phyloP scores from a whole-genome alignment of 352 stramenopile genomes.

The Vaucheria bursata region DNA sequence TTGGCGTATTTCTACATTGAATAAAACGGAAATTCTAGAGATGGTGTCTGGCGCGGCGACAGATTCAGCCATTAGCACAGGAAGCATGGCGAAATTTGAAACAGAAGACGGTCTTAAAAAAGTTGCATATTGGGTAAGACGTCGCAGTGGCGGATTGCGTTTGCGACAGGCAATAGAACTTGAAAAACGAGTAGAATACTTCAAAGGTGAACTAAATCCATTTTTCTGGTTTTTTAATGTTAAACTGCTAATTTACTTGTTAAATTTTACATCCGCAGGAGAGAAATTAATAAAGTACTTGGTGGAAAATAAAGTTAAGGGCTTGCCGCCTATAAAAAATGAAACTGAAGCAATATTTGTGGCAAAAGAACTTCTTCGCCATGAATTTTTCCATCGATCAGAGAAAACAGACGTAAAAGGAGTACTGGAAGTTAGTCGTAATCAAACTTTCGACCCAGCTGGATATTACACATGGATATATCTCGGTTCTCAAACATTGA shows the following conservation, averaged over 20 bases:
- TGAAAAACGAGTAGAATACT: conserved; percentile 80
- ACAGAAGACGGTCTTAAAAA: conserved; percentile 35
- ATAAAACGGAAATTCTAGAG: too few species aligned
- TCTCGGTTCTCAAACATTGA: conserved; percentile 90
- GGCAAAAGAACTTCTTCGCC: conserved; percentile 32
- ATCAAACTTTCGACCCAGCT: conserved; percentile 16
- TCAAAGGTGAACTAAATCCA: conserved; percentile 56
- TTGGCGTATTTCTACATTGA: too few species aligned
- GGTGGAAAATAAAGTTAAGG: conserved; percentile 55
- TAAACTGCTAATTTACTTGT: too few species aligned
- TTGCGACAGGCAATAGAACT: conserved; percentile 73
- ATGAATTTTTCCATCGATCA: conserved; percentile 45
- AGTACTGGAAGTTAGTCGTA: conserved; percentile 9
- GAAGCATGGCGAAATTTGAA: conserved; percentile 38
- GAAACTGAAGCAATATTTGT: conserved; percentile 39
- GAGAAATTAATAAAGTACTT: conserved; percentile 75
- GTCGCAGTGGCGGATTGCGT: conserved; percentile 30
- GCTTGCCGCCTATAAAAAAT: conserved; percentile 25
- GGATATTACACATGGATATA: conserved; percentile 99
- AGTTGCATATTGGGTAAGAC: conserved; percentile 27
- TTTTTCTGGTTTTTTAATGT: too few species aligned
- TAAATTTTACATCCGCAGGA: conserved; percentile 20
- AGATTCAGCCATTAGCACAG: too few species aligned
- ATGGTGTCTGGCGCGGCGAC: too few species aligned
- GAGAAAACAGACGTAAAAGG: conserved; percentile 33